These are phyloP conservation scores for Globisporangium perplexum DNA, from an alignment of 352 stramenopile species.

Conservation along the genomic window DNA sequence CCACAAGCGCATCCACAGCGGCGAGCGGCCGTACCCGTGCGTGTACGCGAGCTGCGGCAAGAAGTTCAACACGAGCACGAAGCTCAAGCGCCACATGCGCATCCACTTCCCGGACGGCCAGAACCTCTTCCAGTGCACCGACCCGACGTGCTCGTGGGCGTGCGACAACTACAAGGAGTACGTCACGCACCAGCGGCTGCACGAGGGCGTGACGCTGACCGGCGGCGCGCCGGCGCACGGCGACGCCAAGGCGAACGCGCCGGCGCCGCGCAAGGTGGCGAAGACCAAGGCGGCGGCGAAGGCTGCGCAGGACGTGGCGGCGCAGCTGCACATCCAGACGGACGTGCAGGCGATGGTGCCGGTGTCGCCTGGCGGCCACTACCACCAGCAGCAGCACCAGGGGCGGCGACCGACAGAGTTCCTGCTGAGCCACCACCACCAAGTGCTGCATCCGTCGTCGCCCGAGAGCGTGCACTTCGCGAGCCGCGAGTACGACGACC, in stretches of 20 bases:
- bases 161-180: constrained; percentile 87
- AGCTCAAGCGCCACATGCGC: constrained; percentile 85
- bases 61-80: constrained; percentile 87
- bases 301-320: background rate
- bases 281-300: constrained; percentile 3
- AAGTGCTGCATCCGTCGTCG: background rate
- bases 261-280: constrained; percentile 24
- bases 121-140: constrained; percentile 69
- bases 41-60: constrained; percentile 75
- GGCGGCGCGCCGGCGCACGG: constrained; percentile 15
- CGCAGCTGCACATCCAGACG: background rate
- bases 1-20: constrained; percentile 86
- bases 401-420: constrained; percentile 7
- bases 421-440: constrained; percentile 4
- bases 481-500: constrained; percentile 25
- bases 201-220: constrained; percentile 51
- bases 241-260: constrained; percentile 15
- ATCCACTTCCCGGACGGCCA: constrained; percentile 80
- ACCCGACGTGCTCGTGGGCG: constrained; percentile 43
- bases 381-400: background rate
- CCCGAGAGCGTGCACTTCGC: constrained; percentile 17
- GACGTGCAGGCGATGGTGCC: background rate
- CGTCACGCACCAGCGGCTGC: constrained; percentile 62
- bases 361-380: background rate
- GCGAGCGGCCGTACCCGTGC: constrained; percentile 77